Evolutionary conservation across 192 early-diverging fungal species (phyloP), one percentile per base, ranked within the genome.

Genomic region (Martensiomyces pterosporus): DNA sequence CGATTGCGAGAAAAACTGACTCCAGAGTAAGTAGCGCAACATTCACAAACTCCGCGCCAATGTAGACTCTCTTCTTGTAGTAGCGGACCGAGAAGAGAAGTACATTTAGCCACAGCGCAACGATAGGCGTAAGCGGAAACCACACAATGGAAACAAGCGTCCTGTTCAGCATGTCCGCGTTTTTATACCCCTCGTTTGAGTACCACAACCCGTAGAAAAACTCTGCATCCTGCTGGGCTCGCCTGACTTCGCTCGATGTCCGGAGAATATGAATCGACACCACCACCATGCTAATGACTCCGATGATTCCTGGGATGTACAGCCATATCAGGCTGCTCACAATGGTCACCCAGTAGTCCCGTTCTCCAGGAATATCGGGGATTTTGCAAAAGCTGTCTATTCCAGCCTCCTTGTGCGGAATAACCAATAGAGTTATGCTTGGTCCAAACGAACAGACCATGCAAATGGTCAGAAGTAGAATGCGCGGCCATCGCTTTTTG

Each of bases 261-360:
- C 56, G 55, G 4, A 64, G n/a, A 18, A 71, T 55, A 29, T 71
- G 38, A 1, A 43, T 25, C 2, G 12, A 25, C 3, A 64, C 50
- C 1, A 25, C 34, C 2, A 25, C 9, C 3, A 59, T 45, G 26
- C 67, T 64, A 14, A 59, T n/a, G 0, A 55, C 40, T 21, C 67
- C 67, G 10, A 71, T 32, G 10, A 64, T 26, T 1, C 67, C 67
- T 0, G 67, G 35, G 1, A 71, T 22, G 22, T 64, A 64, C 38
- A 37, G 19, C 67, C 67, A 71, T 4, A 64, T 46, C 0, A 39
- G 29, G 3, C 43, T 43, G n/a, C 36, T 36, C 12, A 32, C 26
- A 9, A 55, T 42, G 8, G 39, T 22, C 37, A 44, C 62, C 15
- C 55, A 16, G 17, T 58, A 71, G 15, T 41, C 21, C 19, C 29